Conservation (phyloP, 2,329 filamentous ascomycete genomes). For the Cladosporium oxysporum region DNA sequence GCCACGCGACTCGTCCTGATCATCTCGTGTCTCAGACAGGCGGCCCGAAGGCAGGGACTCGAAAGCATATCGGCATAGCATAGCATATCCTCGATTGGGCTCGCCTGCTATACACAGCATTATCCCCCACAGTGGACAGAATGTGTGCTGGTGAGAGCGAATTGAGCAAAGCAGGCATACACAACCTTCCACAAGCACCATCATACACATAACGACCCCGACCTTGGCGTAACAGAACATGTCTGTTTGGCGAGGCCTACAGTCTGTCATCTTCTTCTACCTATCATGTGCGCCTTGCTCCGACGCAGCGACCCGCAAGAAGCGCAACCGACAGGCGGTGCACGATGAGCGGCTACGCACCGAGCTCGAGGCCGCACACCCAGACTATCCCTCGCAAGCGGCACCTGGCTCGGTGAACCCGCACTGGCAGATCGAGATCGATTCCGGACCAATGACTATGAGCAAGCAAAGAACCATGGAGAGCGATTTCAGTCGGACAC, state of each 20-base stretch:
- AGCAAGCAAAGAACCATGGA: slow-evolving; percentile 47
- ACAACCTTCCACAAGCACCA: neutral
- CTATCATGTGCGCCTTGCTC: slow-evolving; percentile 78
- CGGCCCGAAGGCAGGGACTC: slow-evolving; percentile 9
- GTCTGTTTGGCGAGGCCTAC: slow-evolving; percentile 56
- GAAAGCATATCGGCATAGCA: slow-evolving; percentile 1
- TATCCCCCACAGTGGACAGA: slow-evolving; percentile 2
- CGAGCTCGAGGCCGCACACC: slow-evolving; percentile 72
- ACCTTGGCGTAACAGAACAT: slow-evolving; percentile 6
- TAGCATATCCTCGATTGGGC: neutral
- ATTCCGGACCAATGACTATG: slow-evolving; percentile 62
- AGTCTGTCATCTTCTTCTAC: slow-evolving; percentile 77
- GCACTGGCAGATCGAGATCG: slow-evolving; percentile 86
- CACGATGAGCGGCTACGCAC: slow-evolving; percentile 60
- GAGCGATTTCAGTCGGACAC: slow-evolving; percentile 19
- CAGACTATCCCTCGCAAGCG: slow-evolving; percentile 69
- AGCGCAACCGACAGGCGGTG: slow-evolving; percentile 69
- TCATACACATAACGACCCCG: neutral
- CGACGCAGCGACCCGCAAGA: slow-evolving; percentile 67
- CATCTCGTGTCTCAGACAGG: slow-evolving; percentile 16
- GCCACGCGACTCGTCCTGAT: slow-evolving; percentile 5
- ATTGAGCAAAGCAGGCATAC: slow-evolving; percentile 6
- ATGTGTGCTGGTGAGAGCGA: slow-evolving; percentile 12
- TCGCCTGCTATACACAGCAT: neutral
- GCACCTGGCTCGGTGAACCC: slow-evolving; percentile 83